phyloP scores from a whole-genome alignment of 78 protist genomes.

The Emiliania huxleyi region DNA sequence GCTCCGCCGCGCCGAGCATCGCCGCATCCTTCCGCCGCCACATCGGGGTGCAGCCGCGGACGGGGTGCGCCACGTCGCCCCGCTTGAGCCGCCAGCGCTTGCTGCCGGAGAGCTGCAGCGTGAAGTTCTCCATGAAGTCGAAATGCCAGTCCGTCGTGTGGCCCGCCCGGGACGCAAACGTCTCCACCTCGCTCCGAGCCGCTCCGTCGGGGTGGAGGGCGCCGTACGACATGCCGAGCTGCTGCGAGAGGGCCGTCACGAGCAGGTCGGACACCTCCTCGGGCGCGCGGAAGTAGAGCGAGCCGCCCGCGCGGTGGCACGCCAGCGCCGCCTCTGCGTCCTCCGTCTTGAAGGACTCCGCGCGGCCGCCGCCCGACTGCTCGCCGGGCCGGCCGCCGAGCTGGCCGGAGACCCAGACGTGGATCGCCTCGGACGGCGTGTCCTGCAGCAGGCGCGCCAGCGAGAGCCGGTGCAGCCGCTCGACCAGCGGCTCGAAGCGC shows the following conservation, averaged over 20 bases:
- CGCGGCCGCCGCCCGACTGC: neutral
- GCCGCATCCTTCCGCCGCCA: neutral
- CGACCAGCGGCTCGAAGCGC: neutral
- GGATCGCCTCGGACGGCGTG: neutral
- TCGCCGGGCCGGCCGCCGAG: neutral
- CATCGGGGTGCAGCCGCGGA: constrained; percentile 47
- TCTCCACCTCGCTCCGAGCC: constrained; percentile 40
- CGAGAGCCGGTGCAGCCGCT: neutral
- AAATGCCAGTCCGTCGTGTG: constrained; percentile 41
- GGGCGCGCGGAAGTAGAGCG: constrained; percentile 49
- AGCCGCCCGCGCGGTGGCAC: constrained; percentile 17
- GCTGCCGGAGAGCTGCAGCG: constrained; percentile 30
- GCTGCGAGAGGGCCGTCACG: neutral
- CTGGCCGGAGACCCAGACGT: neutral
- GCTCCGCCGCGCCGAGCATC: neutral
- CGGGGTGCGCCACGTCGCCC: neutral
- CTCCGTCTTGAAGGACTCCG: neutral
- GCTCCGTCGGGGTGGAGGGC: neutral
- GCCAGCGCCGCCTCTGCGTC: neutral
- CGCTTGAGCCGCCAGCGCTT: constrained; percentile 32
- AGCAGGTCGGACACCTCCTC: neutral
- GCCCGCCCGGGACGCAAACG: constrained; percentile 34
- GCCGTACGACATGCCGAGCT: neutral
- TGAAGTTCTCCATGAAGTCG: constrained; percentile 45
- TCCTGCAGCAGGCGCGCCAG: neutral